A percentile compares a stretch with the other conserved stretches of the same genome.
phyloP scores from a whole-genome alignment of 768 basidiomycete species.

The Boletales sp. region DNA sequence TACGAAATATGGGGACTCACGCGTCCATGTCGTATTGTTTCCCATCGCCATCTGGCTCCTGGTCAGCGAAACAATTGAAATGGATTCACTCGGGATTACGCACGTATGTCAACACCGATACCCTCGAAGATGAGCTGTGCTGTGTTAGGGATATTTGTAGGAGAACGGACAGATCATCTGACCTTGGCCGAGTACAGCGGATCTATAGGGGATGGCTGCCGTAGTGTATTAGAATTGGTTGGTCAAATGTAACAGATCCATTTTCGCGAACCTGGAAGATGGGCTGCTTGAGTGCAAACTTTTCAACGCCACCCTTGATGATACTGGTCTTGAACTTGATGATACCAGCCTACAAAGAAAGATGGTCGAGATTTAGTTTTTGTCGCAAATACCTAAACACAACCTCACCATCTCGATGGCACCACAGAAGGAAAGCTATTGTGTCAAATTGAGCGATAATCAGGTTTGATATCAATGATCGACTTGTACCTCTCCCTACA shows the following conservation, averaged over 20 bases:
- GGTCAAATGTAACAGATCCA: neutral
- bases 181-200: constrained; percentile 72
- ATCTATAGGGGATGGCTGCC: constrained; percentile 69
- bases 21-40: constrained; percentile 78
- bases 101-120: constrained; percentile 69
- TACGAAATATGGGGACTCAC: constrained; percentile 32
- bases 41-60: constrained; percentile 57
- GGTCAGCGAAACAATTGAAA: neutral
- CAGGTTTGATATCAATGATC: neutral
- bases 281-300: constrained; percentile 69
- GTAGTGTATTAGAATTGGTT: neutral
- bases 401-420: constrained; percentile 66
- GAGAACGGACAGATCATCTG: neutral
- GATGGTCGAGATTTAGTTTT: neutral
- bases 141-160: neutral
- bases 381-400: neutral
- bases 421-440: constrained; percentile 67
- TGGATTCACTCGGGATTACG: constrained; percentile 5
- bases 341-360: constrained; percentile 51
- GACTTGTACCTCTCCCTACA: constrained; percentile 51
- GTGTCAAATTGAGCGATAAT: neutral
- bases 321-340: constrained; percentile 70
- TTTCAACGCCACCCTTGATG: constrained; percentile 71
- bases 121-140: constrained; percentile 68
- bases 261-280: constrained; percentile 57